These are phyloP conservation scores for Anthracocystis walkeri DNA, from an alignment of 1,284 basidiomycete species.

Conservation along the genomic window DNA sequence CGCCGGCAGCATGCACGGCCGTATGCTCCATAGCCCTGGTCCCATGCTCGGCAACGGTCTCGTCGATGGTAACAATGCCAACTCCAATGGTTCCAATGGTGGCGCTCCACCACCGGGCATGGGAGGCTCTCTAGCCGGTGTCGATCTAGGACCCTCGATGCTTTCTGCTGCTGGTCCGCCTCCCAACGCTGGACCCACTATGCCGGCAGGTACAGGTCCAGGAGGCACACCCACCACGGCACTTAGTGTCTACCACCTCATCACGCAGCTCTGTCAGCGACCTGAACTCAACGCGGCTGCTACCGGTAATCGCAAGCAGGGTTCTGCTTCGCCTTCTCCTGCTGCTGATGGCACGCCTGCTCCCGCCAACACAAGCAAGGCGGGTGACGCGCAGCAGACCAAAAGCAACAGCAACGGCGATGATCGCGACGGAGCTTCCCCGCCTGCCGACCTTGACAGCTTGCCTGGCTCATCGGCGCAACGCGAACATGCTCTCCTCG, in stretches of 20 bases:
- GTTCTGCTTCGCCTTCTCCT: conserved; percentile 22
- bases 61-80: conserved; percentile 11
- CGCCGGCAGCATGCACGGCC: conserved; percentile 33
- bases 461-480: conserved; percentile 62
- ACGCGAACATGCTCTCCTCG: conserved; percentile 73
- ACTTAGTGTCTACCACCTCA: conserved; percentile 66
- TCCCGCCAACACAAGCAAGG: conserved; percentile 1
- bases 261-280: conserved; percentile 68
- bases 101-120: conserved; percentile 45
- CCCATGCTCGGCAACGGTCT: conserved; percentile 25
- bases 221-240: conserved; percentile 66
- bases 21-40: conserved; percentile 44
- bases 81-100: conserved; percentile 23
- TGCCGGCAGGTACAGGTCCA: conserved; percentile 61
- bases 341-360: conserved; percentile 4
- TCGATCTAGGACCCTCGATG: conserved; percentile 61
- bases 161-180: conserved; percentile 60
- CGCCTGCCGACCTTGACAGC: conserved; percentile 38
- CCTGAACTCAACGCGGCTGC: conserved; percentile 48
- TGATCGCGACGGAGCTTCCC: conserved; percentile 20
- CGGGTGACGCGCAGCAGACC: conserved; percentile 8
- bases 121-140: conserved; percentile 56
- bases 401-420: conserved; percentile 2
- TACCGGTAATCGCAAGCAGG: conserved; percentile 26
- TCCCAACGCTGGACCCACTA: conserved; percentile 56